Evolutionary conservation across 2,329 filamentous ascomycete species (phyloP).

Genomic region (Cadophora luteo-olivacea): DNA sequence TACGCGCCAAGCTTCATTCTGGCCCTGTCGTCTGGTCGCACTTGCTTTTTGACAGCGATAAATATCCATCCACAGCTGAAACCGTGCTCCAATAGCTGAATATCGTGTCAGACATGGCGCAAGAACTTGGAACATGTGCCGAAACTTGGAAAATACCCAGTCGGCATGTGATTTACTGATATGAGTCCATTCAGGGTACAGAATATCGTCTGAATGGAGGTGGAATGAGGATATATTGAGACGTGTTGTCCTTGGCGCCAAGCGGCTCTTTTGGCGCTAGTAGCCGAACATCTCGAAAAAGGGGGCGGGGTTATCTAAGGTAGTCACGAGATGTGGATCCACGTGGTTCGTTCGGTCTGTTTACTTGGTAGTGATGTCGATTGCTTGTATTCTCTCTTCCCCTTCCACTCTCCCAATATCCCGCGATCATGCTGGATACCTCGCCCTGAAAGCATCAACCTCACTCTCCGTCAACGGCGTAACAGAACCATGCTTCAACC

Average conservation of each 20-base stretch:
- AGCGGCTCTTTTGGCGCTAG: background rate
- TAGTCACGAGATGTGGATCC: background rate
- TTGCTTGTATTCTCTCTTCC: background rate
- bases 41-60: slow-evolving; percentile 1
- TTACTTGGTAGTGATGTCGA: background rate
- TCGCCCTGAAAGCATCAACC: background rate
- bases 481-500: background rate
- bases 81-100: background rate
- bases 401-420: background rate
- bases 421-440: background rate
- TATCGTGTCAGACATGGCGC: background rate
- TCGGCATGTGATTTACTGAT: slow-evolving; percentile 1
- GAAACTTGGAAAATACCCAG: slow-evolving; percentile 13
- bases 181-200: background rate
- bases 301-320: background rate
- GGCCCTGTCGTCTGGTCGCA: slow-evolving; percentile 5
- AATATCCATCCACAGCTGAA: slow-evolving; percentile 17
- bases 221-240: background rate
- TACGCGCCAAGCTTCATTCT: slow-evolving; percentile 12
- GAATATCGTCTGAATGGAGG: background rate
- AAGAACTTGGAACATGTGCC: slow-evolving; percentile 10
- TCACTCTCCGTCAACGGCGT: background rate
- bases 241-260: slow-evolving; percentile 14
- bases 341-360: background rate
- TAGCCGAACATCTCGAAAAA: slow-evolving; percentile 1